Conservation (phyloP, 1,284 basidiomycete species). For the Flammula alnicola region DNA sequence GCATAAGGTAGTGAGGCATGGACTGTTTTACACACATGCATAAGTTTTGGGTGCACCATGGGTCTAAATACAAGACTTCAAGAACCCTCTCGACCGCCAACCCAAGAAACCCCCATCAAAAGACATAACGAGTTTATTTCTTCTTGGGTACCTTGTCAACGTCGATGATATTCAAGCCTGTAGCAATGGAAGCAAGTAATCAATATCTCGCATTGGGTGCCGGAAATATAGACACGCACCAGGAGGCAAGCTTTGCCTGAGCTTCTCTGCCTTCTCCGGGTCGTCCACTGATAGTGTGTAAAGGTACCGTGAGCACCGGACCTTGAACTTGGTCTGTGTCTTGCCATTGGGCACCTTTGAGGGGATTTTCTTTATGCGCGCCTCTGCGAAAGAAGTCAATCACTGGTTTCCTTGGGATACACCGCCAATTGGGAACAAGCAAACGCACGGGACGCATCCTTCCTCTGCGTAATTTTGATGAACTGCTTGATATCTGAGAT, state of each 20-base stretch:
- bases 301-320: conserved; percentile 96
- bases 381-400: conserved; percentile 59
- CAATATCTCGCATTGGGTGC: background rate
- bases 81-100: conserved; percentile 13
- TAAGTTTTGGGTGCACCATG: conserved; percentile 26
- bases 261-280: conserved; percentile 98
- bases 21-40: conserved; percentile 25
- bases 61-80: conserved; percentile 22
- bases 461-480: conserved; percentile 94
- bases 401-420: background rate
- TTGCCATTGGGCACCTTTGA: conserved; percentile 73
- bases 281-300: conserved; percentile 97
- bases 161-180: conserved; percentile 70
- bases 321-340: conserved; percentile 97
- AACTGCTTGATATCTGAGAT: conserved; percentile 99
- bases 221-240: conserved; percentile 55
- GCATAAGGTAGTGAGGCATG: conserved; percentile 15
- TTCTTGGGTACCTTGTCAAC: conserved; percentile 68
- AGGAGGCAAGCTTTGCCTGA: conserved; percentile 94
- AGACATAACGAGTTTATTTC: conserved; percentile 51
- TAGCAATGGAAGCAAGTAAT: background rate
- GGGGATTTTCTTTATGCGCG: conserved; percentile 94
- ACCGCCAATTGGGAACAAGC: background rate
- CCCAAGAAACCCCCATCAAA: conserved; percentile 14
- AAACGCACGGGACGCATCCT: conserved; percentile 76